Evolutionary conservation across 208 protist genomes (phyloP).

Genomic region (Angomonas deanei): DNA sequence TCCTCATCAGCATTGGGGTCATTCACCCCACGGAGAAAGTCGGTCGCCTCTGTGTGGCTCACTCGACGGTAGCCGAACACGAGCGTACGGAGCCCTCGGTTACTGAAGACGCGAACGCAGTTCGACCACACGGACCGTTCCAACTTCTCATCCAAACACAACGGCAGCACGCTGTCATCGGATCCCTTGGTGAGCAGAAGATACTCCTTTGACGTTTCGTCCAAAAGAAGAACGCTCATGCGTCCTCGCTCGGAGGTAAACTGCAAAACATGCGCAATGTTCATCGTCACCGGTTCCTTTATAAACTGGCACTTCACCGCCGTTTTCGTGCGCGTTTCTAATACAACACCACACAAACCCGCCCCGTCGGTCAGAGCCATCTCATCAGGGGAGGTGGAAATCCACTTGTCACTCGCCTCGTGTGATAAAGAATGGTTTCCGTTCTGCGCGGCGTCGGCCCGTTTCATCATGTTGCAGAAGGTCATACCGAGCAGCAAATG

Average conservation of each 20-base stretch:
- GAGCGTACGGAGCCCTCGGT: slow-evolving; percentile 61
- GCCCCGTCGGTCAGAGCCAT: slow-evolving; percentile 85
- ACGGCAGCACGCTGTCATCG: slow-evolving; percentile 66
- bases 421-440: not conserved
- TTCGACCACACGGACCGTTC: not conserved
- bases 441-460: slow-evolving; percentile 5
- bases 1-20: slow-evolving; percentile 14
- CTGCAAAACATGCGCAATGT: slow-evolving; percentile 40
- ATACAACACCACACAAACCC: slow-evolving; percentile 46
- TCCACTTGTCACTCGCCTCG: slow-evolving; percentile 29
- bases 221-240: slow-evolving; percentile 69
- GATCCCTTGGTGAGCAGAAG: slow-evolving; percentile 75
- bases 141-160: slow-evolving; percentile 15
- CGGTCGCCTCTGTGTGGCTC: slow-evolving; percentile 24
- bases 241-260: slow-evolving; percentile 82
- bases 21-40: slow-evolving; percentile 23
- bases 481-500: slow-evolving; percentile 44
- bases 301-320: slow-evolving; percentile 17
- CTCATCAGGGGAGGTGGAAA: slow-evolving; percentile 90
- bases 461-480: slow-evolving; percentile 70
- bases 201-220: slow-evolving; percentile 17
- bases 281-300: slow-evolving; percentile 9
- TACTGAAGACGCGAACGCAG: slow-evolving; percentile 24
- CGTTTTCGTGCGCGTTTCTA: slow-evolving; percentile 39
- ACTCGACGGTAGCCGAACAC: slow-evolving; percentile 55